Percentiles rank a stretch among this genome's conserved stretches.
These are phyloP conservation scores for Mycena sanguinolenta DNA, from an alignment of 768 basidiomycete genomes.

Conservation along the genomic window DNA sequence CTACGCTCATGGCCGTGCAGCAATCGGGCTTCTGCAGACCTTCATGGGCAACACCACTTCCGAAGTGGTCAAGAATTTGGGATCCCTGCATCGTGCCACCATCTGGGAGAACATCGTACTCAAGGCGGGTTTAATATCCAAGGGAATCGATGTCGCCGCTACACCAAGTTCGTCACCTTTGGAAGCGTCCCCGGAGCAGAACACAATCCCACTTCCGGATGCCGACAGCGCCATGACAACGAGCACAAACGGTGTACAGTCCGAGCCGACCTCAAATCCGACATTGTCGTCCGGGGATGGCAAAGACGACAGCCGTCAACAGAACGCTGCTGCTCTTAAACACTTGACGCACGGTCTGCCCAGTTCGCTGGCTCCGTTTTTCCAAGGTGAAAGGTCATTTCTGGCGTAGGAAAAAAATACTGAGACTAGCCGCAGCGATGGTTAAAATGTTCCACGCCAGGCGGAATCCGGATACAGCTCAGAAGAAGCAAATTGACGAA, in stretches of 20 bases:
- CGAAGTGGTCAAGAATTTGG: slow-evolving; percentile 78
- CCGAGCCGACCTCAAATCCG: slow-evolving; percentile 33
- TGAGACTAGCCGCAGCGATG: slow-evolving; percentile 67
- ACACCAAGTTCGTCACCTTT: slow-evolving; percentile 60
- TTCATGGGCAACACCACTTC: slow-evolving; percentile 75
- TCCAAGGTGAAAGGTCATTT: slow-evolving; percentile 73
- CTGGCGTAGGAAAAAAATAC: not conserved
- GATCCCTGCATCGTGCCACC: slow-evolving; percentile 82
- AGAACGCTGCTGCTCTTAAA: slow-evolving; percentile 82
- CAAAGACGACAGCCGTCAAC: slow-evolving; percentile 64
- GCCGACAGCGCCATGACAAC: slow-evolving; percentile 47
- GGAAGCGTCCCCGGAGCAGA: slow-evolving; percentile 61
- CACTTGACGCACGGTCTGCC: slow-evolving; percentile 87
- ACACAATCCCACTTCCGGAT: slow-evolving; percentile 57
- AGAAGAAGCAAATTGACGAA: slow-evolving; percentile 82
- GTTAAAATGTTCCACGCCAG: slow-evolving; percentile 89
- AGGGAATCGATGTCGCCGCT: slow-evolving; percentile 65
- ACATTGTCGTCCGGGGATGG: slow-evolving; percentile 34
- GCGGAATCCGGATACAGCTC: slow-evolving; percentile 79
- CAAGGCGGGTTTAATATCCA: slow-evolving; percentile 67
- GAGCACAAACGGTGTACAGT: slow-evolving; percentile 50
- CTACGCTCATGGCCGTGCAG: slow-evolving; percentile 84
- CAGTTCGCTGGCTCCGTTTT: slow-evolving; percentile 81
- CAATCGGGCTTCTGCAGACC: slow-evolving; percentile 80
- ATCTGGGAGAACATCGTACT: slow-evolving; percentile 91